Percentiles rank a stretch among this genome's conserved stretches.
Evolutionary conservation across 768 basidiomycete species (phyloP).

Genomic region (Crassisporium funariophilum): DNA sequence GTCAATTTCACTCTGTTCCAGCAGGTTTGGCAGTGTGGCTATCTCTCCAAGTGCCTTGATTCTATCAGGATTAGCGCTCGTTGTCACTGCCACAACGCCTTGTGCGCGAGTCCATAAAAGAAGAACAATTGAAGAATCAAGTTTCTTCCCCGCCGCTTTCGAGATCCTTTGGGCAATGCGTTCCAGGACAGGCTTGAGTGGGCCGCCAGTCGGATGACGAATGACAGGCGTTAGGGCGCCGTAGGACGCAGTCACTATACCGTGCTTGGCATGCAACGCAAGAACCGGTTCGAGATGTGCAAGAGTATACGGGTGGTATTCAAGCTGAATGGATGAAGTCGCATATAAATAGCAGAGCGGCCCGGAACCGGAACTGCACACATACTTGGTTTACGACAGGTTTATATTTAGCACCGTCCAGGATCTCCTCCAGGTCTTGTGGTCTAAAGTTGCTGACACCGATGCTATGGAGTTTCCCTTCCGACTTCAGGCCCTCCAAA

Average conservation of each 20-base stretch:
- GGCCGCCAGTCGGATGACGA: slow-evolving; percentile 38
- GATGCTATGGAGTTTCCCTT: slow-evolving; percentile 41
- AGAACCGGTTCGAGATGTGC: slow-evolving; percentile 36
- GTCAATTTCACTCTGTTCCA: slow-evolving; percentile 32
- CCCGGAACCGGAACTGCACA: slow-evolving; percentile 4
- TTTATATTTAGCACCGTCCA: slow-evolving; percentile 47
- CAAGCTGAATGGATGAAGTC: slow-evolving; percentile 8
- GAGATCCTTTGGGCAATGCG: slow-evolving; percentile 33
- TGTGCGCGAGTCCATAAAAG: slow-evolving; percentile 36
- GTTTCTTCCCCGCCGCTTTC: slow-evolving; percentile 15
- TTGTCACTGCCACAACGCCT: slow-evolving; percentile 34
- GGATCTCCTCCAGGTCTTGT: slow-evolving; percentile 43
- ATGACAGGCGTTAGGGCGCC: slow-evolving; percentile 39
- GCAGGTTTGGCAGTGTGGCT: slow-evolving; percentile 28
- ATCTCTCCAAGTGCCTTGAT: slow-evolving; percentile 33
- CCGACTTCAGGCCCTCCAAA: slow-evolving; percentile 50
- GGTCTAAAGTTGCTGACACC: slow-evolving; percentile 58
- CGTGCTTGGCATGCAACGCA: slow-evolving; percentile 36
- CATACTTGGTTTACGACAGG: slow-evolving; percentile 59
- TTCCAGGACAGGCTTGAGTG: slow-evolving; percentile 38
- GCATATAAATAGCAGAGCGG: not conserved
- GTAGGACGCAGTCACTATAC: slow-evolving; percentile 40
- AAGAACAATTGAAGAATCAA: slow-evolving; percentile 28
- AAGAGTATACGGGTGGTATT: slow-evolving; percentile 39
- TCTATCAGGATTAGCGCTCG: slow-evolving; percentile 32